Base-by-base conservation (phyloP, 441 rosid genomes). In the Arabidopsis hybrid region DNA sequence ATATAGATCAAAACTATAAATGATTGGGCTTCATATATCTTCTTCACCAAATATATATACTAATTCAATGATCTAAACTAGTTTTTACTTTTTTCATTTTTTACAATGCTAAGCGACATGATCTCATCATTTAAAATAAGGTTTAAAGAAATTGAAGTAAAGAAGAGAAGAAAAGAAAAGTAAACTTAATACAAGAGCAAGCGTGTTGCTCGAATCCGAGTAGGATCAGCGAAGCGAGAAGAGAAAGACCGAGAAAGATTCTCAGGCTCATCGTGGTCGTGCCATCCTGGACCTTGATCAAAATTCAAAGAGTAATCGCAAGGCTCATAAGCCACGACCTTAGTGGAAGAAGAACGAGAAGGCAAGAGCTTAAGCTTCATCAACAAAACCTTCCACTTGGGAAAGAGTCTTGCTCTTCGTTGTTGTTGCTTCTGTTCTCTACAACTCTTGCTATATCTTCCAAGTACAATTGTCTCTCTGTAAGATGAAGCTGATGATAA, bases 191-290 rank as follows among this genome's bases (percentile, higher is more conserved):
- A 39, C 51, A 77, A 55, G 14, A 72, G 73, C 61, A 72, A 60
- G n/a, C 69, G 50, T 58, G 69, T 55, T 21, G 72, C 52, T 43
- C 57, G 47, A 10, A 57, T 63, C 61, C 64, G 38, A 1, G 72
- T 59, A 10, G 82, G 79, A 59, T 58, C 75, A 58, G 82, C 82
- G 11, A 74, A 79, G 7, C 82, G 82, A 21, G 53, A 62, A 49
- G 82, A 79, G 64, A 79, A 79, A 34, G 82, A 74, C 43, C 82
- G 59, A 42, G 72, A 49, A 40, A 74, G 76, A 63, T 68, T 69
- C 42, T 79, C 82, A 3, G 82, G 82, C 58, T 74, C 75, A 29
- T 62, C 75, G 3, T 69, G 63, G 16, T 75, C 81, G 13, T 67
- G 56, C 68, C 73, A 73, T 26, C 73, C 78, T 18, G 73, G 53